Evolutionary conservation across 2,329 filamentous ascomycete species (phyloP), one percentile per base, ranked within the genome.

Genomic region (Trichoderma sp.): DNA sequence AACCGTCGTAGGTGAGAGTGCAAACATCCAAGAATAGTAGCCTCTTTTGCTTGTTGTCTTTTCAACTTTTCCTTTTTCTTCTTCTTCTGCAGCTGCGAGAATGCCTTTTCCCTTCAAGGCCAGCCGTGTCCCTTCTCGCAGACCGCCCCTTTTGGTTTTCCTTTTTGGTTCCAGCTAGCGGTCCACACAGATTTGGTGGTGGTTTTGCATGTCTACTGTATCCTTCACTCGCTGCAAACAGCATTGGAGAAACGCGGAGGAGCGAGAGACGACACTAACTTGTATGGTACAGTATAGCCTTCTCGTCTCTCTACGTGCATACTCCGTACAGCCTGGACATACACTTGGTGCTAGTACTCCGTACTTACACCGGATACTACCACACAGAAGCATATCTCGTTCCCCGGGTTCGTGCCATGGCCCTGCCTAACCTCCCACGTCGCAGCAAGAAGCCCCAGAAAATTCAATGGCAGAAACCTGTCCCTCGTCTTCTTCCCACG

Each of bases 91-190:
- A 71, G 24, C 56, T 63, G 31, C 11, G 29, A 38, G 9, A 14
- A 71, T 62, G 18, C 56, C 60, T 35, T 45, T 56, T 9, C 29
- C 63, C 31, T 21, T 33, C 31, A 71, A 64, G 41, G 41, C 18
- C 41, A 14, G 12, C 14, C 59, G 21, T 65, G 29, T 24, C 27
- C 3, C 12, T 59, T n/a, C 27, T 65, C 27, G 66, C 59, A 75
- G 73, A 75, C 73, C 73, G 73, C 75, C 71, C 75, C 71, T 74
- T 76, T 76, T 62, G 24, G 27, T 6, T 53, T 53, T 53, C 50
- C 14, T 33, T 41, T 16, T 67, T 67, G 12, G 53, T 59, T 45
- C 31, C 67, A 60, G 56, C 29, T 21, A 4, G 21, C 35, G 59
- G 27, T 62, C 68, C 38, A 63, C 68, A 45, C 35, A 2, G 53